phyloP scores from a whole-genome alignment of 2,329 filamentous ascomycete genomes.

The Alternaria gansuensis region DNA sequence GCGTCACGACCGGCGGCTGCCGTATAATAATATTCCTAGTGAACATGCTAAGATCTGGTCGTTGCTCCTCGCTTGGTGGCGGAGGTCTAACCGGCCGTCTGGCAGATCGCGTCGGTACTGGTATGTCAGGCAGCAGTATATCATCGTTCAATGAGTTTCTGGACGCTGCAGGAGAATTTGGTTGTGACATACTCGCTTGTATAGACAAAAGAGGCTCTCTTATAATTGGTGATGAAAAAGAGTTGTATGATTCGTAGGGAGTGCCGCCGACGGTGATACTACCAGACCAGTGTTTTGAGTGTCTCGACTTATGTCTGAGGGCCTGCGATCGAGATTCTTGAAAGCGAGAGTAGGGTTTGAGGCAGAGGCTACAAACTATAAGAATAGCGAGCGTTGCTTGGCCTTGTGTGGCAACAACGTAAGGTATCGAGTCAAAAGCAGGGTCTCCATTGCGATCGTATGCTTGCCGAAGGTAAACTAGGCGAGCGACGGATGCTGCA shows the following conservation, averaged over 20 bases:
- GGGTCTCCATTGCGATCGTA: slow-evolving; percentile 21
- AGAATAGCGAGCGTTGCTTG: slow-evolving; percentile 37
- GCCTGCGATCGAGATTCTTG: slow-evolving; percentile 19
- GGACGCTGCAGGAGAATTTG: slow-evolving; percentile 13
- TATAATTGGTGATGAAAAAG: slow-evolving; percentile 16
- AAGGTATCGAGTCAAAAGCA: slow-evolving; percentile 35
- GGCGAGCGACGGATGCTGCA: slow-evolving; percentile 31
- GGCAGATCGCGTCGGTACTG: slow-evolving; percentile 14
- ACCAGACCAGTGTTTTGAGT: slow-evolving; percentile 31
- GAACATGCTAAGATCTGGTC: slow-evolving; percentile 38
- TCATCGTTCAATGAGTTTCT: slow-evolving; percentile 8
- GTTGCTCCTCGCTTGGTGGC: slow-evolving; percentile 31
- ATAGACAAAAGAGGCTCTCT: slow-evolving; percentile 27
- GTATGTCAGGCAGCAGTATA: slow-evolving; percentile 26
- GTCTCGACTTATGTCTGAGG: slow-evolving; percentile 14
- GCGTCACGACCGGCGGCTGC: slow-evolving; percentile 21
- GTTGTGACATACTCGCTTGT: slow-evolving; percentile 31
- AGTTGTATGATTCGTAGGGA: slow-evolving; percentile 27
- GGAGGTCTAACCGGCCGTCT: slow-evolving; percentile 31
- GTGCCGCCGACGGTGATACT: slow-evolving; percentile 34
- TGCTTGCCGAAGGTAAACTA: slow-evolving; percentile 31
- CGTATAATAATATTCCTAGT: slow-evolving; percentile 16
- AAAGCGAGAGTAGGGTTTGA: slow-evolving; percentile 28
- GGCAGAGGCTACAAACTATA: slow-evolving; percentile 33
- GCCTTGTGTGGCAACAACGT: slow-evolving; percentile 34